These are phyloP conservation scores for Carex littledalei DNA, from an alignment of 176 grass and related monocot species.

Conservation along the genomic window DNA sequence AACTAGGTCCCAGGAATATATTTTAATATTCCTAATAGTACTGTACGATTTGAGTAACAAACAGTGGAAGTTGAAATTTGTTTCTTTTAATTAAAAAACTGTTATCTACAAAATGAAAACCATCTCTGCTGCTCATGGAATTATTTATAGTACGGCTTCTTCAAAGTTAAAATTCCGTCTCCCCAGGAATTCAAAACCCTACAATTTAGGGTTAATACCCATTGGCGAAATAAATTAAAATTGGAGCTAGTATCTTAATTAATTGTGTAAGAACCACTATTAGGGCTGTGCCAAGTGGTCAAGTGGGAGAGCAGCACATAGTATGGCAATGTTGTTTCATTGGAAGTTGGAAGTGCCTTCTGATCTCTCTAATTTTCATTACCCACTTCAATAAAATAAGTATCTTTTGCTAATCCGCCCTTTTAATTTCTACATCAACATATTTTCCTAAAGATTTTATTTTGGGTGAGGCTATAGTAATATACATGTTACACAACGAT, in stretches of 20 bases:
- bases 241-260: background rate
- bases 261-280: conserved; percentile 6
- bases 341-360: background rate
- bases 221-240: background rate
- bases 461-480: no score
- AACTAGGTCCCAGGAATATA: background rate
- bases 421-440: background rate
- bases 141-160: background rate
- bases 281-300: background rate
- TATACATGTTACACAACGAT: no score
- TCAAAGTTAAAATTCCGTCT: background rate
- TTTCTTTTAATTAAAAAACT: background rate
- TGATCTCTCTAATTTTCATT: background rate
- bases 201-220: conserved; percentile 19
- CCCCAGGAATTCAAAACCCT: conserved; percentile 5
- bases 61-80: background rate
- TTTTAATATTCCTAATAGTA: background rate
- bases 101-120: background rate
- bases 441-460: no score
- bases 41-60: background rate
- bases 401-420: background rate
- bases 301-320: background rate
- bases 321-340: background rate
- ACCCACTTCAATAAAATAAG: background rate
- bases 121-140: conserved; percentile 1